phyloP scores from a whole-genome alignment of 2,329 filamentous ascomycete species.

The Leptographium wingfieldii region DNA sequence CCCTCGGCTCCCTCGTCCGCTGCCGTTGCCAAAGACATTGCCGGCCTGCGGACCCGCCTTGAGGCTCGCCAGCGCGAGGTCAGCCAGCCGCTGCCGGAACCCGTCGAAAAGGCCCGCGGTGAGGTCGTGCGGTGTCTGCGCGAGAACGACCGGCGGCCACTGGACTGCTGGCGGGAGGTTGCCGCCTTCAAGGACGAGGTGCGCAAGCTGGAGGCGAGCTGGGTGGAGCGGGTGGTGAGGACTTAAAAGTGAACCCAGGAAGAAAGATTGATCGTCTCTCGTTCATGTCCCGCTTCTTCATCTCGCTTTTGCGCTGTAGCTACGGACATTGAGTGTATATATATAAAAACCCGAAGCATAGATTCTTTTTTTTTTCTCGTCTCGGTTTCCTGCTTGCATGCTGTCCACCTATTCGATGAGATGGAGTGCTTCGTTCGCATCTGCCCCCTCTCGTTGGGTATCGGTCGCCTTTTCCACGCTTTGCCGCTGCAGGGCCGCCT shows the following conservation, averaged over 20 bases:
- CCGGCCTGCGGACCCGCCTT: constrained; percentile 44
- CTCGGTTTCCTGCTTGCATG: neutral
- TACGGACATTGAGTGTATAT: neutral
- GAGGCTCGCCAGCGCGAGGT: constrained; percentile 53
- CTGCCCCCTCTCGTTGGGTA: neutral
- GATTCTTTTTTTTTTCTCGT: neutral
- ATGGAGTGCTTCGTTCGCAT: neutral
- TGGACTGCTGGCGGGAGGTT: constrained; percentile 93
- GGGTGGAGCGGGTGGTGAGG: constrained; percentile 66
- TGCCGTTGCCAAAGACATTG: constrained; percentile 46
- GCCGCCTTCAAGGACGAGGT: constrained; percentile 85
- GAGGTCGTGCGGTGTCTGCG: constrained; percentile 71
- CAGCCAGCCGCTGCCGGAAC: constrained; percentile 50
- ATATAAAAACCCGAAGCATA: neutral
- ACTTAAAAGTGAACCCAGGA: neutral
- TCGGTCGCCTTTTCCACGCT: neutral
- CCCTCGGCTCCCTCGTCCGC: constrained; percentile 2
- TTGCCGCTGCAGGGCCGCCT: constrained; percentile 21
- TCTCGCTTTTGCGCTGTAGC: neutral
- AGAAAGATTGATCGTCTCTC: neutral
- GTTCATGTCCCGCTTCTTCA: neutral
- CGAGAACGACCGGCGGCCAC: constrained; percentile 70
- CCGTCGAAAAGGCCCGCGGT: constrained; percentile 60
- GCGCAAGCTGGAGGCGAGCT: constrained; percentile 68
- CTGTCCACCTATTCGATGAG: neutral